Evolutionary conservation across 2,329 filamentous ascomycete genomes (phyloP).

Genomic region (Colletotrichum sp.): DNA sequence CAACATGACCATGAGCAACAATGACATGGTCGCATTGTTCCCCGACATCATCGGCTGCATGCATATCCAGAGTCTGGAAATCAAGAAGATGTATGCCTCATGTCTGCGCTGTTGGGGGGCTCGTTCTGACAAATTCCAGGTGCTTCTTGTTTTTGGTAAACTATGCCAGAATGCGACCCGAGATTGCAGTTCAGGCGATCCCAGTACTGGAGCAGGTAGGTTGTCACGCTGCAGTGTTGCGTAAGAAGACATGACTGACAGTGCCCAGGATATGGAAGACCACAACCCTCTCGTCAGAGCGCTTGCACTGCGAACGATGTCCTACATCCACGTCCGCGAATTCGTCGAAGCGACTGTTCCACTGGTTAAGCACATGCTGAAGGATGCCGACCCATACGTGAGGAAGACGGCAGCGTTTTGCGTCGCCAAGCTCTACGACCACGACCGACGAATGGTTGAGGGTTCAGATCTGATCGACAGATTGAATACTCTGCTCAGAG

Average conservation of each 20-base stretch:
- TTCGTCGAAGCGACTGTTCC: conserved; percentile 92
- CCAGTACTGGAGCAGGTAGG: conserved; percentile 82
- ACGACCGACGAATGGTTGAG: conserved; percentile 90
- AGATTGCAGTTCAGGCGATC: conserved; percentile 91
- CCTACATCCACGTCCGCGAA: conserved; percentile 95
- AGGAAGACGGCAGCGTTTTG: conserved; percentile 96
- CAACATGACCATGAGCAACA: conserved; percentile 99
- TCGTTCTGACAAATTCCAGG: conserved; percentile 55
- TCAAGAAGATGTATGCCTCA: conserved; percentile 90
- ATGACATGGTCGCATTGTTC: conserved; percentile 98
- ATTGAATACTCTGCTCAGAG: conserved; percentile 86
- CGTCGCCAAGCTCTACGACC: conserved; percentile 97
- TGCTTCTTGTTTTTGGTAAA: conserved; percentile 98
- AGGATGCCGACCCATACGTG: conserved; percentile 91
- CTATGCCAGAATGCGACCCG: conserved; percentile 92
- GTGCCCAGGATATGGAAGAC: conserved; percentile 84
- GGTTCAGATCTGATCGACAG: conserved; percentile 89
- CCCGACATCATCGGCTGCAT: conserved; percentile 96
- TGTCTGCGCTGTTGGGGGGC: neutral
- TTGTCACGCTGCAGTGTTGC: neutral
- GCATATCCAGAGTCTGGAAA: conserved; percentile 92
- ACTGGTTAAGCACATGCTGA: conserved; percentile 81
- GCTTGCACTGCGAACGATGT: conserved; percentile 91
- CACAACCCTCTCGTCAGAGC: conserved; percentile 91
- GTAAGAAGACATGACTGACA: conserved; percentile 19